These are phyloP conservation scores for Ceratocystis destructans DNA, from an alignment of 2,329 filamentous ascomycete species.

Conservation along the genomic window DNA sequence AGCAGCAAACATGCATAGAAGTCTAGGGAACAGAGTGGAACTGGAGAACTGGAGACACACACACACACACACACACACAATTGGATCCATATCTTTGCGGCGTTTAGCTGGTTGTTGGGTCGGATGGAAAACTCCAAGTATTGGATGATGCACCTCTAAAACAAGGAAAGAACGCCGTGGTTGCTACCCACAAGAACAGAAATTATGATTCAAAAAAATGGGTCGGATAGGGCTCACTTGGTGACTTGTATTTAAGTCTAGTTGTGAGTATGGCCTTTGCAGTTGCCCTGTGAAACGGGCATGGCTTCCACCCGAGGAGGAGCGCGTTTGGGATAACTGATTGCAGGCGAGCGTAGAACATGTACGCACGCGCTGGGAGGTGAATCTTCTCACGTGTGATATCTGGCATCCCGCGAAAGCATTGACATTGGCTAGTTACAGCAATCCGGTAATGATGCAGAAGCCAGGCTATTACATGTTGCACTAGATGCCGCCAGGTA, in stretches of 20 bases:
- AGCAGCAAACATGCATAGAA: constrained; percentile 7
- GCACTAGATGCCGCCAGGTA: background rate
- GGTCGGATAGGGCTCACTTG: background rate
- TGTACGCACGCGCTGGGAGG: background rate
- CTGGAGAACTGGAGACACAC: background rate
- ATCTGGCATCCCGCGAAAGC: background rate
- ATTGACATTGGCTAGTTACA: no score
- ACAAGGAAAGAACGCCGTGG: background rate
- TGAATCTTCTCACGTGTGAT: background rate
- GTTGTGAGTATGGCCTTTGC: no score
- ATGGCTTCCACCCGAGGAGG: background rate
- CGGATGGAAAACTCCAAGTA: background rate
- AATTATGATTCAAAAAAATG: background rate
- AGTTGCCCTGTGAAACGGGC: no score
- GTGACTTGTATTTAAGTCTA: no score
- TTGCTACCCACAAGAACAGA: background rate
- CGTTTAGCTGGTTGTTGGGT: background rate
- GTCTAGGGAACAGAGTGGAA: background rate
- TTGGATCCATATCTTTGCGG: background rate
- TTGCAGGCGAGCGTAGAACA: background rate
- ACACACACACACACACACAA: background rate
- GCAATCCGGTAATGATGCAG: no score
- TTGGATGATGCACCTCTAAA: background rate
- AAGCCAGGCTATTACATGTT: background rate
- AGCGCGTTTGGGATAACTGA: background rate